Evolutionary conservation across 116 monocot species (phyloP).

Genomic region (Trichopus zeylanicus): DNA sequence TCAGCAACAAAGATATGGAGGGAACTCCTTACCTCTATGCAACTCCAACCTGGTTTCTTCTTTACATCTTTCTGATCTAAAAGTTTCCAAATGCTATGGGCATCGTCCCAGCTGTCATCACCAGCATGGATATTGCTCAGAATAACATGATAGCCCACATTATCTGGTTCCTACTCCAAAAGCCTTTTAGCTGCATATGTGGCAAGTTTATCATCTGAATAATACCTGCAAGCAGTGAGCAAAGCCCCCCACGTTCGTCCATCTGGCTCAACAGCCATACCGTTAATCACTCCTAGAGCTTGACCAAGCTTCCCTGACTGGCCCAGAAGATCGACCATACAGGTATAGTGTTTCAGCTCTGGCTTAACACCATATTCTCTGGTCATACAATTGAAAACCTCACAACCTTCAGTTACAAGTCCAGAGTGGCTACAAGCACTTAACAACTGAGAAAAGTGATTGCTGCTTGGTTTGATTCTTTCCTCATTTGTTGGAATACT

Average conservation of each 20-base stretch:
- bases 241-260: conserved; percentile 43
- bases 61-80: conserved; percentile 9
- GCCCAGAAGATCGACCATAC: conserved; percentile 47
- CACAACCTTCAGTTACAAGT: conserved; percentile 17
- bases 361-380: conserved; percentile 16
- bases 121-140: conserved; percentile 27
- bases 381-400: conserved; percentile 28
- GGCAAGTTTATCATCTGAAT: conserved; percentile 24
- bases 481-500: conserved; percentile 28
- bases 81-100: conserved; percentile 14
- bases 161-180: conserved; percentile 33
- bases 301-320: conserved; percentile 26
- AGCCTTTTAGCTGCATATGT: conserved; percentile 27
- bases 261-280: conserved; percentile 29
- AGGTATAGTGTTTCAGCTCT: conserved; percentile 31
- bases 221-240: conserved; percentile 27
- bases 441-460: conserved; percentile 33
- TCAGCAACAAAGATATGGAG: conserved; percentile 3
- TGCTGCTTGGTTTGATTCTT: conserved; percentile 27
- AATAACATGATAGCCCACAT: conserved; percentile 41
- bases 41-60: conserved; percentile 29
- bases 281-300: conserved; percentile 24
- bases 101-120: conserved; percentile 16
- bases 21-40: conserved; percentile 17
- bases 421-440: conserved; percentile 43